Evolutionary conservation across 2,329 filamentous ascomycete genomes (phyloP).

Genomic region (Alternaria sp.): DNA sequence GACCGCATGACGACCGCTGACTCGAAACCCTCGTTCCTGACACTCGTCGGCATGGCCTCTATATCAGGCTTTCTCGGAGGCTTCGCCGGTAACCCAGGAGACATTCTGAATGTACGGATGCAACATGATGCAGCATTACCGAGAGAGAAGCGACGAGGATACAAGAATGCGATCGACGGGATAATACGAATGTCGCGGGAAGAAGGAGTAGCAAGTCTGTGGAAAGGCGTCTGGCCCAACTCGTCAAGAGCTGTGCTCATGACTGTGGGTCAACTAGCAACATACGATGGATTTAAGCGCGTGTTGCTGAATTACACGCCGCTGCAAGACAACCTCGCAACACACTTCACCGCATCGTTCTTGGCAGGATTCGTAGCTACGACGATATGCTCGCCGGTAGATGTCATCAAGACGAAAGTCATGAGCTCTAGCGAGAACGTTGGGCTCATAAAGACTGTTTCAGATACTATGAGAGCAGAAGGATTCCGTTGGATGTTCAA

Average conservation of each 20-base stretch:
- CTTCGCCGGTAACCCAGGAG: constrained; percentile 90
- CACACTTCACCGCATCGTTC: constrained; percentile 81
- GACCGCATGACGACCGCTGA: constrained; percentile 65
- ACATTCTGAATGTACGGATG: constrained; percentile 98
- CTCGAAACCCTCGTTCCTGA: constrained; percentile 70
- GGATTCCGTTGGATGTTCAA: constrained; percentile 87
- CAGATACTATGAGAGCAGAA: constrained; percentile 74
- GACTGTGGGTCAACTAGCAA: constrained; percentile 85
- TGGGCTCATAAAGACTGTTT: constrained; percentile 67
- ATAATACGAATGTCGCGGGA: constrained; percentile 85
- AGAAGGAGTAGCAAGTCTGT: constrained; percentile 79
- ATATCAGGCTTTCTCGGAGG: constrained; percentile 88
- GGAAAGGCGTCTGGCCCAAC: constrained; percentile 87
- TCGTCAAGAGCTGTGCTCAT: constrained; percentile 83
- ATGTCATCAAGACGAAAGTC: constrained; percentile 88
- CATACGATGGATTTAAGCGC: constrained; percentile 83
- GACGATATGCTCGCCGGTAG: constrained; percentile 83
- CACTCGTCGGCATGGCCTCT: constrained; percentile 84
- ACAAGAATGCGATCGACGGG: constrained; percentile 87
- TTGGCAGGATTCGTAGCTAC: constrained; percentile 84
- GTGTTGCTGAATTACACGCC: constrained; percentile 72
- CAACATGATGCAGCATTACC: constrained; percentile 89
- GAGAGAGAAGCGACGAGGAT: constrained; percentile 78
- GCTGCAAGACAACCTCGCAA: constrained; percentile 72
- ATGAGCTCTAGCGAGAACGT: constrained; percentile 73